A percentile compares a stretch with the other conserved stretches of the same genome.
phyloP scores from a whole-genome alignment of 2,329 filamentous ascomycete species.

The Endoconidiophora laricicola region DNA sequence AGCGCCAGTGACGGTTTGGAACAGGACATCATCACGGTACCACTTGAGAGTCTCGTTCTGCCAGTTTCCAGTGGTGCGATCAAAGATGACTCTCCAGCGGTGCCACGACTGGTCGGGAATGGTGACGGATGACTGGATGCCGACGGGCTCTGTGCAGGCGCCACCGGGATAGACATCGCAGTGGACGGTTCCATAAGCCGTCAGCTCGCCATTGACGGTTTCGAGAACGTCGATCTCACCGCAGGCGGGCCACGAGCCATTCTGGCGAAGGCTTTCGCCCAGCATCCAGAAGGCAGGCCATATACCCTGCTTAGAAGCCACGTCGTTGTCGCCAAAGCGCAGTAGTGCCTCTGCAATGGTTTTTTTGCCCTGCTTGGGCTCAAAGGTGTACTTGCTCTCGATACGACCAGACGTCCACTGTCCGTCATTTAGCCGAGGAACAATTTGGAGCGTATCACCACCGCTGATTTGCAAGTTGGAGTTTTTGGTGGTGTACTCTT shows the following conservation, averaged over 20 bases:
- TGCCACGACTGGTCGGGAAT: constrained; percentile 29
- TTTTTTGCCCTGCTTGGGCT: constrained; percentile 27
- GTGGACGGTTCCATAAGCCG: constrained; percentile 34
- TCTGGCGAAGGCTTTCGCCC: constrained; percentile 31
- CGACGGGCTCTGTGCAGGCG: constrained; percentile 34
- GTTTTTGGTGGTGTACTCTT: constrained; percentile 31
- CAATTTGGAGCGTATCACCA: constrained; percentile 32
- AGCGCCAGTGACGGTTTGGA: constrained; percentile 27
- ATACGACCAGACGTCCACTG: constrained; percentile 40
- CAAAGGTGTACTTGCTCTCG: constrained; percentile 32
- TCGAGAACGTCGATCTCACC: constrained; percentile 44
- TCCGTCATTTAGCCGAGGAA: constrained; percentile 26
- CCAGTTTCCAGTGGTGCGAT: constrained; percentile 30
- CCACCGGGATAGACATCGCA: constrained; percentile 30
- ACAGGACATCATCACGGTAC: constrained; percentile 29
- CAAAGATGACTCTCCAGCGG: constrained; percentile 32
- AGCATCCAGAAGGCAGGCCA: constrained; percentile 45
- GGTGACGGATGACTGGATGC: constrained; percentile 21
- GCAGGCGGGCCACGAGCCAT: constrained; percentile 32
- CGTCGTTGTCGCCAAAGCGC: constrained; percentile 28
- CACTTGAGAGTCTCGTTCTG: constrained; percentile 33
- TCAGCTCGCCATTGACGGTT: constrained; percentile 32
- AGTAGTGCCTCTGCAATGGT: constrained; percentile 31
- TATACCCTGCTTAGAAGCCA: constrained; percentile 32
- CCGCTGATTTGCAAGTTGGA: constrained; percentile 35